Conservation (phyloP, 2,329 filamentous ascomycete species). For the Claviceps purpurea region DNA sequence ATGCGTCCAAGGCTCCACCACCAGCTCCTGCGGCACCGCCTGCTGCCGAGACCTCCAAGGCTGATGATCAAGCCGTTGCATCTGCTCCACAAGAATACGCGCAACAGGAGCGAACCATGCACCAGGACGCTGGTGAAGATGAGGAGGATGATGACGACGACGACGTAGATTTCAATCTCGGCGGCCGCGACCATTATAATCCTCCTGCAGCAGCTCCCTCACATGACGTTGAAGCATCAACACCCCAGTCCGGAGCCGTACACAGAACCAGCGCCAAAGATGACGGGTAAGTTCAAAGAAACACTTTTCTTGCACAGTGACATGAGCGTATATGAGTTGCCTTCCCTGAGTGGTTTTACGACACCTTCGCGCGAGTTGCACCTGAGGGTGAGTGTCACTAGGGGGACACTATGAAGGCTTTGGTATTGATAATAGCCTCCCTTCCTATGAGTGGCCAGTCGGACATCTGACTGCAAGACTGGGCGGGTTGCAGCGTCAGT, state of each 20-base stretch:
- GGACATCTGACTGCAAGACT: neutral
- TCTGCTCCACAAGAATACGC: neutral
- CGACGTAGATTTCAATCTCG: slow-evolving; percentile 46
- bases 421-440: neutral
- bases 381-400: neutral
- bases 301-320: neutral
- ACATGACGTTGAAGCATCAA: slow-evolving; percentile 19
- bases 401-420: neutral
- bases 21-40: slow-evolving; percentile 18
- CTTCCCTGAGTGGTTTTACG: neutral
- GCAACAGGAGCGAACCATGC: slow-evolving; percentile 27
- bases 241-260: slow-evolving; percentile 22
- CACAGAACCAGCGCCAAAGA: slow-evolving; percentile 51
- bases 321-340: neutral
- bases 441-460: neutral
- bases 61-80: slow-evolving; percentile 15
- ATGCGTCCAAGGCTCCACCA: slow-evolving; percentile 26
- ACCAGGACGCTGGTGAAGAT: slow-evolving; percentile 22
- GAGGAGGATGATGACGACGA: slow-evolving; percentile 35
- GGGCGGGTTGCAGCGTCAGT: neutral
- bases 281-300: slow-evolving; percentile 26
- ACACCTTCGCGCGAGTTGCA: neutral
- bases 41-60: slow-evolving; percentile 13
- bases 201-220: slow-evolving; percentile 14
- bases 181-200: slow-evolving; percentile 27